Evolutionary conservation across 2,329 filamentous ascomycete genomes (phyloP).

Genomic region (Beauveria sp.): DNA sequence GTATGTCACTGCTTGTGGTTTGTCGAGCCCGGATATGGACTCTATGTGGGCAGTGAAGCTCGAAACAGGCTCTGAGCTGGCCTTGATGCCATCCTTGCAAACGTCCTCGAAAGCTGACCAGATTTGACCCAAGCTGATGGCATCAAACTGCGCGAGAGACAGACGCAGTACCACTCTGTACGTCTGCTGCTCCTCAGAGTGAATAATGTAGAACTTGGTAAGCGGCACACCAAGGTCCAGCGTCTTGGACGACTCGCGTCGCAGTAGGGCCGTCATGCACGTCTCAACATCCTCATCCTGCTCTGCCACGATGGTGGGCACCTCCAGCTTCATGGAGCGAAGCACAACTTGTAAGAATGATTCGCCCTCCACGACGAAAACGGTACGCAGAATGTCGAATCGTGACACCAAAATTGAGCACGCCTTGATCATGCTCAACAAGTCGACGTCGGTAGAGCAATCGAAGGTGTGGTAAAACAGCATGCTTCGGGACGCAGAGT

Average conservation of each 20-base stretch:
- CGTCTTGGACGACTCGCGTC: neutral
- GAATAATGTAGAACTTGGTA: conserved; percentile 1
- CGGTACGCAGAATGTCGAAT: conserved; percentile 3
- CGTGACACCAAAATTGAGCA: neutral
- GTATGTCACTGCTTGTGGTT: conserved; percentile 22
- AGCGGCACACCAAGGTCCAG: neutral
- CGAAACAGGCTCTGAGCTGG: conserved; percentile 15
- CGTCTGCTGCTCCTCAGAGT: neutral
- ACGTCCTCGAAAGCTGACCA: conserved; percentile 2
- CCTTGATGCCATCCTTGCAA: conserved; percentile 13
- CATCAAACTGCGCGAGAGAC: conserved; percentile 39
- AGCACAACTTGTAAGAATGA: conserved; percentile 1
- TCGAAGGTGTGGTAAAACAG: neutral
- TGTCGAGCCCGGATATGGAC: conserved; percentile 27
- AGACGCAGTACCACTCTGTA: neutral
- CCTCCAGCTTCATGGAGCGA: neutral
- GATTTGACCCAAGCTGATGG: conserved; percentile 36
- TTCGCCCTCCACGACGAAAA: neutral
- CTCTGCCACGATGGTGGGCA: neutral
- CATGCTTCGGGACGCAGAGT: conserved; percentile 1
- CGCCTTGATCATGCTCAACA: neutral
- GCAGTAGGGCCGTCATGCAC: neutral
- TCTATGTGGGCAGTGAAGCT: conserved; percentile 33
- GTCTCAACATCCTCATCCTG: neutral
- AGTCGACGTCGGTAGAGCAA: neutral